Percentiles rank a stretch among this genome's conserved stretches.
Evolutionary conservation across 306 rosid species (phyloP).

Genomic region (Lablab purpureus): DNA sequence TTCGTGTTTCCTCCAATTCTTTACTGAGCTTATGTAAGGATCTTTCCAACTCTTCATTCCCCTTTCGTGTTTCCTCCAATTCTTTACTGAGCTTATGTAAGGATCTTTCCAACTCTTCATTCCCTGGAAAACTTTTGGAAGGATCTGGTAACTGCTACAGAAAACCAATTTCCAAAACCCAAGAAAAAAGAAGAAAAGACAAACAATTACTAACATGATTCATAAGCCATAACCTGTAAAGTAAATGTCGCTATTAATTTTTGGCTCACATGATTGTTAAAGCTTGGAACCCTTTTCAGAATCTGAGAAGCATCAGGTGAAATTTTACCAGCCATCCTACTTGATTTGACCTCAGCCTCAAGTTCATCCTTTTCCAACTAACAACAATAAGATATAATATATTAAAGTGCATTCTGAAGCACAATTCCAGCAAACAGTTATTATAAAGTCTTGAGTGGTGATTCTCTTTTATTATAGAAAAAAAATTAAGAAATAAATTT

Average conservation of each 20-base stretch:
- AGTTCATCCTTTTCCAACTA: slow-evolving; percentile 82
- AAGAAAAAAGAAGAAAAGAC: slow-evolving; percentile 21
- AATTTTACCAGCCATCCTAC: slow-evolving; percentile 53
- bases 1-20: slow-evolving; percentile 72
- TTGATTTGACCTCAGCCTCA: slow-evolving; percentile 65
- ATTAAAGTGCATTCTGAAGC: slow-evolving; percentile 38
- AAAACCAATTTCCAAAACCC: slow-evolving; percentile 32
- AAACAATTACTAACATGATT: slow-evolving; percentile 26
- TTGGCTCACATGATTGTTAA: slow-evolving; percentile 64
- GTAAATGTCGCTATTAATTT: slow-evolving; percentile 19
- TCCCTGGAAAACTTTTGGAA: slow-evolving; percentile 64
- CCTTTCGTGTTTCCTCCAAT: slow-evolving; percentile 67
- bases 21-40: slow-evolving; percentile 66
- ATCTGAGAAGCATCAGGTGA: slow-evolving; percentile 57
- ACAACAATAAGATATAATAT: slow-evolving; percentile 39
- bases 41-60: slow-evolving; percentile 82
- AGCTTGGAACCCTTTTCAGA: slow-evolving; percentile 53
- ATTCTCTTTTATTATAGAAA: slow-evolving; percentile 3
- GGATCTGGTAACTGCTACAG: slow-evolving; percentile 58
- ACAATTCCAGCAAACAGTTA: slow-evolving; percentile 23
- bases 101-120: slow-evolving; percentile 81
- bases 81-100: slow-evolving; percentile 69
- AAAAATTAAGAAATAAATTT: slow-evolving; percentile 36
- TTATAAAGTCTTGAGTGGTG: slow-evolving; percentile 9
- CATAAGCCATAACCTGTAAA: slow-evolving; percentile 12